Conservation (phyloP, 2,329 filamentous ascomycete species). For the Aspergillus persii region DNA sequence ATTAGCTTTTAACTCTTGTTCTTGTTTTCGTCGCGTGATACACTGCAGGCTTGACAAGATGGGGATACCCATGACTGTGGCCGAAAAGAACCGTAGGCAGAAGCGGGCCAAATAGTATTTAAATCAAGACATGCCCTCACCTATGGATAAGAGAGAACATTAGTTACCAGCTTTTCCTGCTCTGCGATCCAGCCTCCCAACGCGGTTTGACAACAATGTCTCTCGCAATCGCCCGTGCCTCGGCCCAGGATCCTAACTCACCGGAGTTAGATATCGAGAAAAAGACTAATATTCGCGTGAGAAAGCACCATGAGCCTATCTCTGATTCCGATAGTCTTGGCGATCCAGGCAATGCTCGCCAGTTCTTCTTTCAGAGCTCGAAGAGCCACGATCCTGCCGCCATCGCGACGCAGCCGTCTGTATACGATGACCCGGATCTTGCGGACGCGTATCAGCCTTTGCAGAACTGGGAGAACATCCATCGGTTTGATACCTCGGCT, state of each 20-base stretch:
- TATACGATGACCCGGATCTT: slow-evolving; percentile 46
- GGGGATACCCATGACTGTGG: not conserved
- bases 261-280: slow-evolving; percentile 9
- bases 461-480: slow-evolving; percentile 30
- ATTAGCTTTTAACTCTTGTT: not conserved
- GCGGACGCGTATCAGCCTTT: slow-evolving; percentile 34
- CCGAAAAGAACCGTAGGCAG: not conserved
- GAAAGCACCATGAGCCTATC: not conserved
- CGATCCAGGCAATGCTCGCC: slow-evolving; percentile 18
- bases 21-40: not conserved
- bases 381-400: slow-evolving; percentile 24
- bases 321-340: slow-evolving; percentile 11
- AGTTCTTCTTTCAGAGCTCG: slow-evolving; percentile 30
- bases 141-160: not conserved
- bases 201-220: slow-evolving; percentile 5
- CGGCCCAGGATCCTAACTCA: slow-evolving; percentile 1
- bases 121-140: not conserved
- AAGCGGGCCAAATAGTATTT: not conserved
- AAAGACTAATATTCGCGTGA: slow-evolving; percentile 5
- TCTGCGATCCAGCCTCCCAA: not conserved
- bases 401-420: slow-evolving; percentile 44
- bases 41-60: not conserved
- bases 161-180: not conserved
- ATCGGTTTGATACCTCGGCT: slow-evolving; percentile 20
- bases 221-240: slow-evolving; percentile 12